Evolutionary conservation across 768 basidiomycete genomes (phyloP).

Genomic region (Mycena filopes): DNA sequence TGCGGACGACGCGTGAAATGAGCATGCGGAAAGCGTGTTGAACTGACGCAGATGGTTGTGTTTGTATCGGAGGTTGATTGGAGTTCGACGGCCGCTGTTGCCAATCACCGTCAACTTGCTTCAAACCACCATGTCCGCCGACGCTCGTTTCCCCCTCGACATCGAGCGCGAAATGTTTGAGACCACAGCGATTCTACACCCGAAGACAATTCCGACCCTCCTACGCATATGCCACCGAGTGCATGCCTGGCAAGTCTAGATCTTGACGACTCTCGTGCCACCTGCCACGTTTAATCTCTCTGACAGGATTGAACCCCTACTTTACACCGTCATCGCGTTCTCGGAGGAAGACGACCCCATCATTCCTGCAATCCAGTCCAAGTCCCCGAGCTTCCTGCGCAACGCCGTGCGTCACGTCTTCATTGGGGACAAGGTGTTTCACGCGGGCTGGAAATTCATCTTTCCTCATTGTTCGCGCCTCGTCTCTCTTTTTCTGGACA

Average conservation of each 20-base stretch:
- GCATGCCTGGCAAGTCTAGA: slow-evolving; percentile 1
- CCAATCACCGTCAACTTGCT: too few species aligned
- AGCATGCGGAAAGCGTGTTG: too few species aligned
- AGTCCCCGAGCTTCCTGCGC: background rate
- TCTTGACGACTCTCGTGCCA: too few species aligned
- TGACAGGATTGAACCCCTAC: background rate
- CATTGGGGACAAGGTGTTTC: background rate
- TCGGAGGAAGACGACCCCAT: background rate
- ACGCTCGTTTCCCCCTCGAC: background rate
- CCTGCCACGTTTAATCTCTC: background rate
- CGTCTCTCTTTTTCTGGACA: too few species aligned
- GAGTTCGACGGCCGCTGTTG: too few species aligned
- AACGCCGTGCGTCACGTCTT: background rate
- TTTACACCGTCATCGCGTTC: background rate
- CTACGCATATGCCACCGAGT: background rate
- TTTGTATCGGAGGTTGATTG: too few species aligned
- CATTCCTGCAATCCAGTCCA: background rate
- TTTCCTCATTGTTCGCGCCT: background rate
- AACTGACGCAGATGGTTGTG: too few species aligned
- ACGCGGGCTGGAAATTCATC: background rate
- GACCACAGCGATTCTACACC: background rate
- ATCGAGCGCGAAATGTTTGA: slow-evolving; percentile 1
- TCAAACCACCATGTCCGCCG: too few species aligned
- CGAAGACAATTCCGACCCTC: background rate
- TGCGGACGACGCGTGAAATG: too few species aligned